phyloP scores from a whole-genome alignment of 2,329 filamentous ascomycete genomes.

The Pyrenophora teres region DNA sequence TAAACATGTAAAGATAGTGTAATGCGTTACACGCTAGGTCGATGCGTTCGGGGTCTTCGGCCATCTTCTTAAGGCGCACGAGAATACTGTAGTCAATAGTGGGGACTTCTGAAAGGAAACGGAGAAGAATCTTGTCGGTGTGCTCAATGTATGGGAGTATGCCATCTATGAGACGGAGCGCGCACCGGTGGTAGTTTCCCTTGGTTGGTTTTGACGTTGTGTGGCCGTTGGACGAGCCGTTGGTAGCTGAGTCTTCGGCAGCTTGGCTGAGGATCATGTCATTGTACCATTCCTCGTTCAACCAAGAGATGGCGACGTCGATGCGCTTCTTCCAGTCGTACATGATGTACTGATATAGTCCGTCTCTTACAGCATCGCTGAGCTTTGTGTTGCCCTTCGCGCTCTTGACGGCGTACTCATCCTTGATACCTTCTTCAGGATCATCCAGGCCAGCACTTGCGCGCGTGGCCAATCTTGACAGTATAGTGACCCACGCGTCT shows the following conservation, averaged over 20 bases:
- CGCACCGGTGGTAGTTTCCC: conserved; percentile 77
- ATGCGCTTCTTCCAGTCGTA: conserved; percentile 91
- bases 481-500: conserved; percentile 88
- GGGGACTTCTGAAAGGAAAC: conserved; percentile 90
- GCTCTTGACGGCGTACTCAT: conserved; percentile 54
- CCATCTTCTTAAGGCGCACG: conserved; percentile 68
- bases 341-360: conserved; percentile 82
- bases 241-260: conserved; percentile 25
- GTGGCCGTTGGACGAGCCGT: conserved; percentile 53
- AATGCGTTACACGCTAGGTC: conserved; percentile 62
- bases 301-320: conserved; percentile 88
- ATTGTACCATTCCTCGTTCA: conserved; percentile 98
- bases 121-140: conserved; percentile 85
- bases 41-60: conserved; percentile 67
- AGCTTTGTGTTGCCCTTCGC: conserved; percentile 53
- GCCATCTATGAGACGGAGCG: conserved; percentile 80
- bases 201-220: conserved; percentile 35
- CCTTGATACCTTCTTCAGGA: conserved; percentile 66
- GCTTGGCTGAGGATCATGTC: conserved; percentile 65
- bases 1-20: conserved; percentile 55
- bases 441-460: conserved; percentile 73
- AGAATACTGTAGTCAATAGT: conserved; percentile 75
- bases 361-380: conserved; percentile 74
- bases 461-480: conserved; percentile 83
- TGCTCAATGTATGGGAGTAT: conserved; percentile 90